A percentile compares a stretch with the other conserved stretches of the same genome.
Evolutionary conservation across 345 rosid species (phyloP).

Genomic region (Barbarea vulgaris): DNA sequence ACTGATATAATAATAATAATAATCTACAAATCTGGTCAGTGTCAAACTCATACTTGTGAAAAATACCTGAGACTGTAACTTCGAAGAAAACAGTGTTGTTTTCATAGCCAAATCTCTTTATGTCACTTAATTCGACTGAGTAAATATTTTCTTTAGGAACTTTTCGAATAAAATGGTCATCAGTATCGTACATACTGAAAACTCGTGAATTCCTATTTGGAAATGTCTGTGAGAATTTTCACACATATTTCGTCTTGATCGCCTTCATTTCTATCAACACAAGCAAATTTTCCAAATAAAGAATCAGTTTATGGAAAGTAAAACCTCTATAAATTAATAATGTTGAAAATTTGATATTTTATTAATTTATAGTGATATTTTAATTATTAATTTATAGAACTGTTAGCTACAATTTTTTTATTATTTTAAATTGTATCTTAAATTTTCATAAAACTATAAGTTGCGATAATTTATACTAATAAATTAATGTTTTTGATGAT

Average conservation of each 20-base stretch:
- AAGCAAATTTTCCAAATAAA: not conserved
- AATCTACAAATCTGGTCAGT: not conserved
- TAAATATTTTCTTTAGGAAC: not conserved
- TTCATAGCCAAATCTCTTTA: no score
- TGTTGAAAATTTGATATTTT: no score
- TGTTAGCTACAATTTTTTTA: no score
- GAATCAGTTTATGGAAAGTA: not conserved
- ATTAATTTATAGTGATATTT: no score
- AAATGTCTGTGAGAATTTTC: not conserved
- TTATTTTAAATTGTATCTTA: no score
- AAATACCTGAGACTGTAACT: not conserved
- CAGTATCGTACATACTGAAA: not conserved
- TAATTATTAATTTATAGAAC: no score
- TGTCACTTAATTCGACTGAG: not conserved
- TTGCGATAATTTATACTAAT: no score
- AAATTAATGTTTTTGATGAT: no score
- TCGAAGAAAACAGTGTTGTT: not conserved
- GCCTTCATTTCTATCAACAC: not conserved
- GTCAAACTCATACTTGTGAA: not conserved
- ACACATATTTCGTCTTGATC: not conserved
- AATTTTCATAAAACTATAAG: no score
- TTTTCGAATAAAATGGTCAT: not conserved
- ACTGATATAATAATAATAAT: not conserved
- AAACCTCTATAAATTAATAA: no score
- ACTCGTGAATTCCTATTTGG: not conserved